phyloP scores from a whole-genome alignment of 208 protist genomes.

The Leishmania amazonensis region DNA sequence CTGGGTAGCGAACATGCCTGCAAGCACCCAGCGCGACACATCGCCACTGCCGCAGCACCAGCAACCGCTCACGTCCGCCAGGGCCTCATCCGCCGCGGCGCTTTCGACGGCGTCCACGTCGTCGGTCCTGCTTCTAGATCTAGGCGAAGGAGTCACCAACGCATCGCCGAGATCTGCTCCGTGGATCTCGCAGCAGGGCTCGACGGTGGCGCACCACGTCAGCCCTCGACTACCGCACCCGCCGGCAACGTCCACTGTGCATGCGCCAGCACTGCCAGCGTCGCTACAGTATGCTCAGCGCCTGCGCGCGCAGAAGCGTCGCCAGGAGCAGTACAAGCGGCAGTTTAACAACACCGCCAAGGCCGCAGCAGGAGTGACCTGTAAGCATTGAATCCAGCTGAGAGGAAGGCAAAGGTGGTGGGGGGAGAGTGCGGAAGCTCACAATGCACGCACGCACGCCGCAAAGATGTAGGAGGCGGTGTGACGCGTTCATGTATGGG shows the following conservation, averaged over 20 bases:
- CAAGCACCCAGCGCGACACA: not conserved
- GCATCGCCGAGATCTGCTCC: not conserved
- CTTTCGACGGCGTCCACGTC: not conserved
- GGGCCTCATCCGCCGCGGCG: not conserved
- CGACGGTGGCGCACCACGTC: not conserved
- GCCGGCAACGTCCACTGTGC: not conserved
- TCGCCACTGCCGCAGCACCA: not conserved
- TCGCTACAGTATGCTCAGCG: conserved; percentile 12
- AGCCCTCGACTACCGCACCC: not conserved
- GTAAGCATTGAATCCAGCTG: not conserved
- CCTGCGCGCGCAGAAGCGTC: conserved; percentile 22
- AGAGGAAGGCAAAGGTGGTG: not conserved
- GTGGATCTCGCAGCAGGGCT: not conserved
- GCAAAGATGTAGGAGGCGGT: not conserved
- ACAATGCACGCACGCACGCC: not conserved
- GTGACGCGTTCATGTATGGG: not conserved
- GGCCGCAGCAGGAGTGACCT: not conserved
- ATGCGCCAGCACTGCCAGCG: not conserved
- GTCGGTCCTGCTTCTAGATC: not conserved
- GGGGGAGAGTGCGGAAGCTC: not conserved
- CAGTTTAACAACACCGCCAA: conserved; percentile 5
- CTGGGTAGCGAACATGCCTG: not conserved
- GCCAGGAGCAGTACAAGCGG: conserved; percentile 20
- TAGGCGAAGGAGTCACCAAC: not conserved
- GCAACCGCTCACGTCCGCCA: not conserved